phyloP scores from a whole-genome alignment of 345 rosid genomes.

The Corchorus olitorius region DNA sequence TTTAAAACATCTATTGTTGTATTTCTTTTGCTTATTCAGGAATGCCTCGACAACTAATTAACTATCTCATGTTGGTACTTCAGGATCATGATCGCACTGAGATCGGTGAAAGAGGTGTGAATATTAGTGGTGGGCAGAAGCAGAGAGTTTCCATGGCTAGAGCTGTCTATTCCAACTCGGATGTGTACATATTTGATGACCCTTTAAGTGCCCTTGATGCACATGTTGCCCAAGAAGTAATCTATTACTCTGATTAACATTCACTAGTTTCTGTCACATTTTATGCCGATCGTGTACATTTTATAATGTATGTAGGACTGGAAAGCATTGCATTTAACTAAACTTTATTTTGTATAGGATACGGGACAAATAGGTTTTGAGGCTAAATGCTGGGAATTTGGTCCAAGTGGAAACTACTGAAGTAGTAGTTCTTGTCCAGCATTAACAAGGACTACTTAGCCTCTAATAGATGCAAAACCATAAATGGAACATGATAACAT shows the following conservation, averaged over 20 bases:
- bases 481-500: background rate
- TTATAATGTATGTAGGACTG: background rate
- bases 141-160: conserved; percentile 99
- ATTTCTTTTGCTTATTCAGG: conserved; percentile 8
- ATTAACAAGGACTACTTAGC: background rate
- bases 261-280: background rate
- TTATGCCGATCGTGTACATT: background rate
- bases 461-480: background rate
- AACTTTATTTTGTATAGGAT: background rate
- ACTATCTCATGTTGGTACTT: conserved; percentile 13
- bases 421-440: background rate
- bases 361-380: background rate
- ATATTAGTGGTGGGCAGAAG: conserved; percentile 98
- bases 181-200: conserved; percentile 92
- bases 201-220: conserved; percentile 98
- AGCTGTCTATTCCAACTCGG: conserved; percentile 91
- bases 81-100: conserved; percentile 92
- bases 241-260: conserved; percentile 2
- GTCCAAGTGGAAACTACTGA: conserved; percentile 6
- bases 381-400: background rate
- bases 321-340: conserved; percentile 2
- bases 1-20: conserved; percentile 11
- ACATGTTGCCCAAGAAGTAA: conserved; percentile 89
- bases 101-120: conserved; percentile 99
- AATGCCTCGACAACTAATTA: conserved; percentile 22